Evolutionary conservation across 495 filamentous ascomycete species (phyloP), one percentile per base, ranked within the genome.

Genomic region (Tricharina praecox): DNA sequence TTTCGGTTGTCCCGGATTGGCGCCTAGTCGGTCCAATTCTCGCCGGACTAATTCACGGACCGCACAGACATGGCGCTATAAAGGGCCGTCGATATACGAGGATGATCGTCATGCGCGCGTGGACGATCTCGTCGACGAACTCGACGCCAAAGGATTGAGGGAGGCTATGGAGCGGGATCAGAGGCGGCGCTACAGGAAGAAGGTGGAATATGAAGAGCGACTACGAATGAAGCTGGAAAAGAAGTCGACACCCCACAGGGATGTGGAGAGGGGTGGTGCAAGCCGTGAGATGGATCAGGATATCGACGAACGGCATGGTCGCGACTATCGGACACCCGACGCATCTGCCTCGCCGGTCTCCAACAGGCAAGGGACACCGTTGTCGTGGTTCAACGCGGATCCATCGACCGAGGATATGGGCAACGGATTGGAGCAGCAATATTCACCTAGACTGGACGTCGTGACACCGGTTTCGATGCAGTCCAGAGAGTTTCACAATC

Each of bases 151-250:
- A 9, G 58, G 58, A 23, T 38, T 61, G 23, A 53, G 58, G 26
- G 58, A 60, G 44, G 58, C 53, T 7, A 60, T 61, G 57, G 58
- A 61, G 36, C 58, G 58, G 11, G 58, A 61, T 21, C 52, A 50
- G 24, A 50, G 59, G 45, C 50, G 58, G 38, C 52, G 48, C 33
- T 57, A 61, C 24, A 53, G 36, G 42, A 60, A 50, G 45, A 49
- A 50, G 15, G 11, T 43, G 16, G 57, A 60, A 34, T 59, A 56
- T 5, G 53, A 61, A 11, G 57, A 60, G 28, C 43, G 53, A 25
- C 10, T 48, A 18, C 49, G 49, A 35, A 45, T 45, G 23, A 60
- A 49, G 21, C 48, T 52, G 15, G 53, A 56, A 28, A 33, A 54
- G 45, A 24, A 45, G 30, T 18, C 38, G 36, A 44, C 55, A 59